A percentile compares a stretch with the other conserved stretches of the same genome.
Conservation (phyloP, 140 eudicot genomes). For the Ambrosia hybrid region DNA sequence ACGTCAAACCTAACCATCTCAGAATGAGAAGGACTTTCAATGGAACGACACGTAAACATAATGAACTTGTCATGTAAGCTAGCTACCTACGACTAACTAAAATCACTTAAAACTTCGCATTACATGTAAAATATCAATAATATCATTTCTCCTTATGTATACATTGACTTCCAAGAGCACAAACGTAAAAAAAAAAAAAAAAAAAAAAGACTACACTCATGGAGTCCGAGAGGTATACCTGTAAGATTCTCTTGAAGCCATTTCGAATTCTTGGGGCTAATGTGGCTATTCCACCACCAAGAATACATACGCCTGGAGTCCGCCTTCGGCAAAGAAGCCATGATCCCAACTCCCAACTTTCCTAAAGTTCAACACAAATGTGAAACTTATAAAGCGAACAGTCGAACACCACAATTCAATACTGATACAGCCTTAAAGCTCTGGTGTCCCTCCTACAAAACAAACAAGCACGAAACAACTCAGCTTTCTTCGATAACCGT, state of each 20-base stretch:
- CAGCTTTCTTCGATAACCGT: conserved; percentile 15
- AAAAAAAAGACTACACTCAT: too few relatives aligned
- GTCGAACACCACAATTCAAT: conserved; percentile 19
- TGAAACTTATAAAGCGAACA: background rate
- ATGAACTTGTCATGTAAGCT: conserved; percentile 1
- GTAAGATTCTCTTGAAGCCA: conserved; percentile 95
- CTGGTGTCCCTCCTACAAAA: conserved; percentile 17
- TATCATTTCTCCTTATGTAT: background rate
- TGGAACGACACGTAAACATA: too few relatives aligned
- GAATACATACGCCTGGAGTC: conserved; percentile 70
- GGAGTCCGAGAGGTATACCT: conserved; percentile 40
- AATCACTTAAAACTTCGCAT: background rate
- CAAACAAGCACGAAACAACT: conserved; percentile 11
- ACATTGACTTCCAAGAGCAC: conserved; percentile 14
- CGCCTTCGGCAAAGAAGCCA: conserved; percentile 57
- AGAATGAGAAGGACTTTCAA: too few relatives aligned
- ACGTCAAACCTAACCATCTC: too few relatives aligned
- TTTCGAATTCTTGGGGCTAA: conserved; percentile 90
- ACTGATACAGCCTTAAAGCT: conserved; percentile 3
- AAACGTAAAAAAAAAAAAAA: too few relatives aligned
- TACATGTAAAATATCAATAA: background rate
- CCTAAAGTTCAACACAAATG: conserved; percentile 17
- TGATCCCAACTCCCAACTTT: conserved; percentile 23
- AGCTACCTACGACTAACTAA: background rate
- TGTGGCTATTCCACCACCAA: conserved; percentile 99